Conservation (phyloP, 2,329 filamentous ascomycete species). For the Cladophialophora yegresii region DNA sequence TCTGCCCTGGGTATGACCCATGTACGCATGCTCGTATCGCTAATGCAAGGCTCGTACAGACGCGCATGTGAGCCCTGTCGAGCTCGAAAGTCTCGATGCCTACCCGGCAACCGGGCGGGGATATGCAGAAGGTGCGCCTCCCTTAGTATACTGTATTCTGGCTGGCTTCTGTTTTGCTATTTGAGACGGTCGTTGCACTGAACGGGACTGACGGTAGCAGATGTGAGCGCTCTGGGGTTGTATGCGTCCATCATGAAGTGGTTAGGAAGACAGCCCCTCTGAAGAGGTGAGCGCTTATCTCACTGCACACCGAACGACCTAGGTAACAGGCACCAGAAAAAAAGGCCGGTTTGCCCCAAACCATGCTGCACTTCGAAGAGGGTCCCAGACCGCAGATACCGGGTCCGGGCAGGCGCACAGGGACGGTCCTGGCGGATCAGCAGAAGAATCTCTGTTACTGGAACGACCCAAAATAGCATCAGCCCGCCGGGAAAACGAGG, state of each 20-base stretch:
- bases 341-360: not conserved
- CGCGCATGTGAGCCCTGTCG: slow-evolving; percentile 29
- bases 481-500: not conserved
- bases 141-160: not conserved
- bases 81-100: slow-evolving; percentile 26
- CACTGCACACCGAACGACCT: too few relatives aligned
- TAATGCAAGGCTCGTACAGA: slow-evolving; percentile 18
- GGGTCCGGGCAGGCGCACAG: not conserved
- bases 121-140: slow-evolving; percentile 22
- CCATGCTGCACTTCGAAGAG: not conserved
- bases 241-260: slow-evolving; percentile 19
- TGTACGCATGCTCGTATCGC: too few relatives aligned
- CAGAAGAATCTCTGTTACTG: not conserved
- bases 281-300: slow-evolving; percentile 3
- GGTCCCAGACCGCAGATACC: not conserved
- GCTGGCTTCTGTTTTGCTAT: not conserved
- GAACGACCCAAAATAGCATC: not conserved
- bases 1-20: not conserved
- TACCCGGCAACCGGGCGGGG: slow-evolving; percentile 11
- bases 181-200: not conserved
- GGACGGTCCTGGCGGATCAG: not conserved
- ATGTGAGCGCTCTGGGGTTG: slow-evolving; percentile 16
- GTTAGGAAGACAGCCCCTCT: slow-evolving; percentile 8
- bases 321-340: not conserved
- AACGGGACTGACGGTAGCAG: not conserved